A percentile compares a stretch with the other conserved stretches of the same genome.
These are phyloP conservation scores for Penicillium parvum DNA, from an alignment of 495 filamentous ascomycete genomes.

Conservation along the genomic window DNA sequence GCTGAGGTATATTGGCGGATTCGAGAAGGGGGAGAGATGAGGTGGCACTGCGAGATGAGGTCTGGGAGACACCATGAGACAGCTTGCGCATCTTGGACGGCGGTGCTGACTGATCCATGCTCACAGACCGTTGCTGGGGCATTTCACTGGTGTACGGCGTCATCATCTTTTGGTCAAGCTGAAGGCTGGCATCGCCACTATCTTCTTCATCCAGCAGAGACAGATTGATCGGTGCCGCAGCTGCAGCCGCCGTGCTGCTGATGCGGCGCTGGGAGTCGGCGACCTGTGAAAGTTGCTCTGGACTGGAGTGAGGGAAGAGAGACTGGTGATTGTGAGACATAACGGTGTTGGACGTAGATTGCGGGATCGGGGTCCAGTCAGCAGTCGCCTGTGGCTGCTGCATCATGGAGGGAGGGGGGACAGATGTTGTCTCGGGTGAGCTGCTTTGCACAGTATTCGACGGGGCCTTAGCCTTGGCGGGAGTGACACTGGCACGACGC, in stretches of 20 bases:
- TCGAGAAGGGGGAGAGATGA: slow-evolving; percentile 36
- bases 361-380: slow-evolving; percentile 40
- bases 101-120: slow-evolving; percentile 27
- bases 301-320: slow-evolving; percentile 51
- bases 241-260: slow-evolving; percentile 12
- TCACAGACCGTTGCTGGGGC: slow-evolving; percentile 18
- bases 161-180: slow-evolving; percentile 22
- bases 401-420: slow-evolving; percentile 32
- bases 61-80: slow-evolving; percentile 31
- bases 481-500: slow-evolving; percentile 44
- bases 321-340: slow-evolving; percentile 35
- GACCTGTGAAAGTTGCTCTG: slow-evolving; percentile 43
- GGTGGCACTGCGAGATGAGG: slow-evolving; percentile 28
- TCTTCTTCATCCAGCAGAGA: slow-evolving; percentile 73
- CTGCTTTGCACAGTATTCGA: slow-evolving; percentile 32
- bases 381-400: slow-evolving; percentile 32
- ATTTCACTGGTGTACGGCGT: slow-evolving; percentile 27
- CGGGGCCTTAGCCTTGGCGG: slow-evolving; percentile 49
- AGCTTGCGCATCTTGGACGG: slow-evolving; percentile 44
- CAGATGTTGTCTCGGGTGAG: slow-evolving; percentile 37
- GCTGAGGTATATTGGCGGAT: slow-evolving; percentile 35
- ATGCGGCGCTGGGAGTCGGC: slow-evolving; percentile 29
- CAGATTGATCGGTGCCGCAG: slow-evolving; percentile 61
- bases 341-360: slow-evolving; percentile 20
- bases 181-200: slow-evolving; percentile 18